Percentiles rank a stretch among this genome's conserved stretches.
These are phyloP conservation scores for Plasmodium berghei DNA, from an alignment of 169 alveolate genomes.

Conservation along the genomic window DNA sequence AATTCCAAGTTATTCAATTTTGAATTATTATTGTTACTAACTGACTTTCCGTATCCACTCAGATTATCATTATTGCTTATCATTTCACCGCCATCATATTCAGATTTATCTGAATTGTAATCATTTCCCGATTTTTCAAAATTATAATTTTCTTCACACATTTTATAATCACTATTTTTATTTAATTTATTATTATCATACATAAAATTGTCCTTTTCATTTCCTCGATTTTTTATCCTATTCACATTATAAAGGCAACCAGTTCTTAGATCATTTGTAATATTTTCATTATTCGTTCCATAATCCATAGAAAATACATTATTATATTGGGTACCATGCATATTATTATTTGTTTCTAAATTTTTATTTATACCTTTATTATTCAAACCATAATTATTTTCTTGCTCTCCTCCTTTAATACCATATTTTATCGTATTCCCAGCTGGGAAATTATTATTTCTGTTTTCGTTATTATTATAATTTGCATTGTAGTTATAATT, in stretches of 20 bases:
- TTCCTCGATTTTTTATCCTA: slow-evolving; percentile 2
- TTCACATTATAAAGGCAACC: slow-evolving; percentile 5
- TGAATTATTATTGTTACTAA: background rate
- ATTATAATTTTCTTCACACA: slow-evolving; percentile 10
- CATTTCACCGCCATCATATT: background rate
- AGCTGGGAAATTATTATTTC: too few species aligned
- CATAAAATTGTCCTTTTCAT: slow-evolving; percentile 3
- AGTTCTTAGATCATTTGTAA: background rate
- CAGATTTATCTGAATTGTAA: background rate
- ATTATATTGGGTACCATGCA: too few species aligned
- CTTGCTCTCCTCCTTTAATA: too few species aligned
- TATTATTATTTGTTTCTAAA: too few species aligned
- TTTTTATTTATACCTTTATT: too few species aligned
- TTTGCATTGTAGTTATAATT: too few species aligned
- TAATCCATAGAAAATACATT: too few species aligned
- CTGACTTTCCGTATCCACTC: background rate
- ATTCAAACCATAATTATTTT: too few species aligned
- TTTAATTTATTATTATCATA: slow-evolving; percentile 1
- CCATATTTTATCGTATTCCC: too few species aligned
- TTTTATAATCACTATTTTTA: background rate
- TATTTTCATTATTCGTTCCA: background rate
- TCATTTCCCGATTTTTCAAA: slow-evolving; percentile 7
- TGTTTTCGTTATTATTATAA: too few species aligned
- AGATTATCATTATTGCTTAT: background rate
- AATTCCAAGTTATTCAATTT: background rate